Evolutionary conservation across 208 protist species (phyloP), one percentile per base, ranked within the genome.

Genomic region (Trypanosoma platydactyli): DNA sequence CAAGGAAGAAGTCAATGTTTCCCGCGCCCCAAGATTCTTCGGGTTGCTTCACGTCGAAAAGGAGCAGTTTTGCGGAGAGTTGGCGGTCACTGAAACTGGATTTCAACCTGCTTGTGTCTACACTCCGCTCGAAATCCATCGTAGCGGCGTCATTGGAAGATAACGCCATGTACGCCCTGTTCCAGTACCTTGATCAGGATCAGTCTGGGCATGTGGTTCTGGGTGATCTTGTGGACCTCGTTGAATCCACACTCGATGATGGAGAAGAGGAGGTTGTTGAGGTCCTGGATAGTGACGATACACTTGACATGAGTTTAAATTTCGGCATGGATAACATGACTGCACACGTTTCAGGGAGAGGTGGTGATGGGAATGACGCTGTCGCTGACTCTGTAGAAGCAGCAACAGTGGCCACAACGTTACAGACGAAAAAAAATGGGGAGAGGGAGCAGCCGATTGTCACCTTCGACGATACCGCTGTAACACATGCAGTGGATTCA

Each of bases 131-230:
- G 1, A 46, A 88, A 11, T 91, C 84, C 2, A 75, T 76, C 20
- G 76, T 76, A 7, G 79, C 80, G 4, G 83, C 88, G 15, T 63
- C 72, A 13, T 68, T 94, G 64, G 83, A 91, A 64, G 84, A 91
- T 64, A 78, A 80, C 56, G 83, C 86, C 57, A 71, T 91, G 33
- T 91, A 89, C 73, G 75, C 73, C 9, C 64, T 94, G 38, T 94
- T 94, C 65, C 71, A 69, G 50, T 89, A 86, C 64, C 83, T 94
- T 38, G 88, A 94, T 50, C 42, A 61, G 9, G 70, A 79, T 16
- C 69, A 77, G 67, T 52, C 50, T 44, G 88, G 88, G 16, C 83
- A 91, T 63, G 83, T 94, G 18, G 74, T 65, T 40, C 66, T 94
- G 22, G 88, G 84, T 35, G 58, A 80, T 46, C 69, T 94, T 55